Evolutionary conservation across 441 rosid genomes (phyloP), one percentile per base, ranked within the genome.

Genomic region (Capsella rubella): DNA sequence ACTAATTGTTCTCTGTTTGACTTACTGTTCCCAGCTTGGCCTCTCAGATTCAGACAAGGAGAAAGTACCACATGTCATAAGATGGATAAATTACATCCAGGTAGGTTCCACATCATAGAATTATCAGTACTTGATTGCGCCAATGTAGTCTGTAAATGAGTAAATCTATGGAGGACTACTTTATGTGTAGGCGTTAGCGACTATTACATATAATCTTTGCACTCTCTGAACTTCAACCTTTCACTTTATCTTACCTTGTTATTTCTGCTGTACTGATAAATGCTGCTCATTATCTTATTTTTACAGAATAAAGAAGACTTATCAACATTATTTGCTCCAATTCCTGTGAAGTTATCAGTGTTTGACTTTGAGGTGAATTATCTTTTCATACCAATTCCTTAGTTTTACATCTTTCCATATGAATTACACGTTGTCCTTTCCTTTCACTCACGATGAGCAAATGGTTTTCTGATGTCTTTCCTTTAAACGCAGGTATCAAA

Each of bases 21-120:
- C 32, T 64, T 63, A 11, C 35, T 78, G 54, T 61, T 82, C 59
- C 34, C 70, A 95, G 99, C 72, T 77, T 74, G 86, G 74, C 64
- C 87, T 89, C 76, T 77, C 95, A 27, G 69, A 78, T 69, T 65
- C 73, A 3, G 89, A 86, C 47, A 81, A 76, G 76, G 86, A 81
- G 71, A 86, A 90, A 78, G 75, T 86, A 50, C 82, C 82, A 15
- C 88, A 90, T 83, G 84, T 92, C n/a, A 45, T 85, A 80, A 87
- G 99, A 81, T 95, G 99, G 98, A 70, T 87, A 87, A 87, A 90
- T 72, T 88, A 90, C 84, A 82, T 92, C 61, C 98, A 95, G 95
- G 99, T 89, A 79, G 42, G 69, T 28, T n/a, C 55, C 8, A 40
- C 32, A 68, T 18, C 65, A 4, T 12, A 31, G 8, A 40, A 21